Evolutionary conservation across 306 rosid species (phyloP), one percentile per base, ranked within the genome.

Genomic region (Acacia melanoxylon): DNA sequence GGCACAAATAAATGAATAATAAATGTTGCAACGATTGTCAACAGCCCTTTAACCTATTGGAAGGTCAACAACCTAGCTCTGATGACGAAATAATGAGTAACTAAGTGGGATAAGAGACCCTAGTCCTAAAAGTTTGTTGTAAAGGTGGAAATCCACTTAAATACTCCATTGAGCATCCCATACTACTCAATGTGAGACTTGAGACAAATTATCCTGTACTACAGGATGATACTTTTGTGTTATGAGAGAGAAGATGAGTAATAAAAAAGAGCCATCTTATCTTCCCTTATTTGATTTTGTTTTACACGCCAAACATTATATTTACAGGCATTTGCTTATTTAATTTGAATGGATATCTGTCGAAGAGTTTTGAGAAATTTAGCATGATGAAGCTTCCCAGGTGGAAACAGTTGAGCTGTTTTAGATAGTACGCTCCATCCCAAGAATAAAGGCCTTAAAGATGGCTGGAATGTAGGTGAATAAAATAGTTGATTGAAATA

Each of bases 331-430:
- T 74, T 68, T 76, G 65, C 80, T 63, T 19, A 72, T 72, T 81
- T n/a, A n/a, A n/a, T n/a, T 40, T 86, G 81, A 87, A 8, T 86
- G 83, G 85, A 74, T 95, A 95, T 89, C 86, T 95, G 76, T 89
- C 98, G 94, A 89, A 84, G 99, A 95, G 90, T 95, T 95, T 80
- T 89, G 92, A 85, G 81, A 92, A 88, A 74, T 93, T 95, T 67
- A 88, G 89, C 76, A 89, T 90, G 94, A 81, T n/a, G n/a, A 88
- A 85, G 93, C 99, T 95, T 69, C 93, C 99, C 0, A 95, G 79
- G 79, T 95, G 99, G 99, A 95, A 93, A 85, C 99, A 95, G 77
- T 93, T 22, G 82, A 90, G 85, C 95, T 95, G 37, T 93, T 91
- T 81, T 93, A 88, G 80, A 54, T 42, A 35, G 31, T n/a, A n/a